Conservation (phyloP, 257 asterid species). For the Eustoma russellianum region DNA sequence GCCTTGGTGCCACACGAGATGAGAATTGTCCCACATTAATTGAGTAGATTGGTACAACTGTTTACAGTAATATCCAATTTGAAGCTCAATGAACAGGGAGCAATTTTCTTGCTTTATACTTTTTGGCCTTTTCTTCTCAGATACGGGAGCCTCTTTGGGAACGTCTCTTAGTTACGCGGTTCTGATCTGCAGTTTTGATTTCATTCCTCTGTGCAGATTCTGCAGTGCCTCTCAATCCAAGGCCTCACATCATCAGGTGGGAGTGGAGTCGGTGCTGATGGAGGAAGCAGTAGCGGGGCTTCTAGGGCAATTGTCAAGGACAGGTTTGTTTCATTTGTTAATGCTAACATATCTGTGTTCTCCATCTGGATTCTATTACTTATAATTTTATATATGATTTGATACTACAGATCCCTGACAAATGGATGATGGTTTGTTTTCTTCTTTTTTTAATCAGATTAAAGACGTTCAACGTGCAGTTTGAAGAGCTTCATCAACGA, state of each 20-base stretch:
- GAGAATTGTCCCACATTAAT: too few species aligned
- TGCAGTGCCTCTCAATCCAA: constrained; percentile 75
- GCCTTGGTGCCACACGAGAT: too few species aligned
- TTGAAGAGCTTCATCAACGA: constrained; percentile 98
- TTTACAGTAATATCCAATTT: too few species aligned
- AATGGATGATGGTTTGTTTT: constrained; percentile 1
- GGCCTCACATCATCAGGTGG: constrained; percentile 90
- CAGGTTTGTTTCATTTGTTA: constrained; percentile 37
- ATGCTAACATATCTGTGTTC: not conserved
- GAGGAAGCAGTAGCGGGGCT: constrained; percentile 89
- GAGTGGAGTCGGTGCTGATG: constrained; percentile 61
- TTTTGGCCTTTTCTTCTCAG: too few species aligned
- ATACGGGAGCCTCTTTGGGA: too few species aligned
- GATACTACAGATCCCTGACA: not conserved
- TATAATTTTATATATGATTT: constrained; percentile 1
- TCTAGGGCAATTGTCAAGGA: constrained; percentile 86
- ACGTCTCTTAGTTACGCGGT: too few species aligned
- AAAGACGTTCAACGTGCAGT: constrained; percentile 80
- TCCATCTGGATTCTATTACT: too few species aligned
- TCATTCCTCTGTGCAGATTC: constrained; percentile 34
- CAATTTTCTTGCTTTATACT: too few species aligned
- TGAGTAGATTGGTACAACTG: too few species aligned
- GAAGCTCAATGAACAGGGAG: too few species aligned
- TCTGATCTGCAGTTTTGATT: too few species aligned
- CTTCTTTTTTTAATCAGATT: constrained; percentile 30